A percentile compares a stretch with the other conserved stretches of the same genome.
These are phyloP conservation scores for Lepidium campestre DNA, from an alignment of 441 rosid species.

Conservation along the genomic window DNA sequence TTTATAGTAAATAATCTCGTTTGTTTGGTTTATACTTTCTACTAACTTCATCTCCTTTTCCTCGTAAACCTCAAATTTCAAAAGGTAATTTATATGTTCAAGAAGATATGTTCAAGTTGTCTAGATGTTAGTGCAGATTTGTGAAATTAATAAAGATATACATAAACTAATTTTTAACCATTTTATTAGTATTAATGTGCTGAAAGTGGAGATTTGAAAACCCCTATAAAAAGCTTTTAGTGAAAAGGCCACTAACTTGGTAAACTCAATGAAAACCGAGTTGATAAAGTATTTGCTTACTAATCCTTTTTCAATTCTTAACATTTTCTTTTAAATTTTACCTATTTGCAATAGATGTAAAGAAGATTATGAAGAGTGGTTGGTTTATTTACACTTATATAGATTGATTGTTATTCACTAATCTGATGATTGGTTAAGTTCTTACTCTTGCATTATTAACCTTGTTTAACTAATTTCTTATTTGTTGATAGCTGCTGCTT, in stretches of 20 bases:
- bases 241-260: constrained; percentile 15
- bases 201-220: constrained; percentile 11
- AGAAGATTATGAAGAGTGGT: constrained; percentile 6
- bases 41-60: constrained; percentile 17
- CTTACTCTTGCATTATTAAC: neutral
- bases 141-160: constrained; percentile 17
- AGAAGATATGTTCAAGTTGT: constrained; percentile 9
- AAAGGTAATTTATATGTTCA: constrained; percentile 13
- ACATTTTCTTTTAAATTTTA: neutral
- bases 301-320: neutral
- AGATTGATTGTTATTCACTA: no score
- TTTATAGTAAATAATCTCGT: neutral
- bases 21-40: constrained; percentile 2
- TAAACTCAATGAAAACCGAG: constrained; percentile 12
- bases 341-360: neutral
- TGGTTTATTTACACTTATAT: neutral
- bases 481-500: constrained; percentile 7
- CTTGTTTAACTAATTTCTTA: neutral
- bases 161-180: neutral
- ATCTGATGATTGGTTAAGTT: no score
- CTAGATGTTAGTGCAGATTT: constrained; percentile 22
- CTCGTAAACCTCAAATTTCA: constrained; percentile 19
- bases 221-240: constrained; percentile 7
- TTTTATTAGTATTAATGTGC: neutral
- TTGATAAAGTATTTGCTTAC: neutral